Base-by-base conservation (phyloP, 192 early-diverging fungal genomes). In the Borealophlyctis nickersoniae region DNA sequence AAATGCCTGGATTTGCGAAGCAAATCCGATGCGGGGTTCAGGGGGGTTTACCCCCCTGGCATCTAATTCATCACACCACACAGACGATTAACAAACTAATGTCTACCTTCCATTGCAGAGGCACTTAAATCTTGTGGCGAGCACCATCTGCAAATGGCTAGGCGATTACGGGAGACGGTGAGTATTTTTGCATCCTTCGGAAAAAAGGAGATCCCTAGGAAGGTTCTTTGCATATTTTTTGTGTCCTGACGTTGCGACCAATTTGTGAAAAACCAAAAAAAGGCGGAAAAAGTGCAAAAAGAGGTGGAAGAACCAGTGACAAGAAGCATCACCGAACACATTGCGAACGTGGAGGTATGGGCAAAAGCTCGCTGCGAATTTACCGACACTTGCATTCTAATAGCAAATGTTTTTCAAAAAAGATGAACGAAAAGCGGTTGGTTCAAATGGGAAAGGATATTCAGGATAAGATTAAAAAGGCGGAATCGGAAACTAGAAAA, bases 381-480 rank as follows among this genome's bases (percentile, higher is more conserved):
- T 16, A 16, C 22, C 53, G 22, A 29, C 9, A 2, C 26, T 16
- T 26, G 19, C 28, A 26, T 1, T 19, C 22, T 22, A 1, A 26
- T 16, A 55, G 19, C 53, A 55, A 14, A 1, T 16, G 14, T 54
- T 28, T 34, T 19, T 26, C 32, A n/a, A 35, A 13, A 30, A 24
- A 55, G n/a, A 32, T 51, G 1, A 68, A 68, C 36, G 66, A 68
- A 19, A 68, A 68, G 26, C 39, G 58, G 2, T 26, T 68, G 16
- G 48, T 48, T 1, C 57, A 68, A 2, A 68, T 68, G 66, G 58
- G 50, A 27, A 28, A 39, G 11, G 58, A 60, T 24, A 60, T 68
- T 1, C 53, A 59, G 27, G 66, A 68, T 30, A 68, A 68, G 59
- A 56, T 68, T 48, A 68, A 68, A 52, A 68, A 68, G 33, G 39